Base-by-base conservation (phyloP, 1,139 yeast species). In the Zhuliangozyma parablackwelliae region DNA sequence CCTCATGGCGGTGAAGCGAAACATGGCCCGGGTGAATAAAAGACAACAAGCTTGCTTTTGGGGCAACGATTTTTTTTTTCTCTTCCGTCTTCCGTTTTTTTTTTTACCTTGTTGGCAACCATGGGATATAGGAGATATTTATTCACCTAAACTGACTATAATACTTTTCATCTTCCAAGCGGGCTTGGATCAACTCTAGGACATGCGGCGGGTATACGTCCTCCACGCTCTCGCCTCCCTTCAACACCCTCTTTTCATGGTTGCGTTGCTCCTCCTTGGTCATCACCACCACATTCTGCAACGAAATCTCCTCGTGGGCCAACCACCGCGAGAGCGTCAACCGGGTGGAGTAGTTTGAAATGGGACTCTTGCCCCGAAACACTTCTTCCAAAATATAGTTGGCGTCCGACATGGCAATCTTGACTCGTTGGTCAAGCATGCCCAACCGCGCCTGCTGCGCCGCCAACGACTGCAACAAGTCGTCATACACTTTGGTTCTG, bases 301-400 rank as follows among this genome's bases (percentile, higher is more conserved):
- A 58, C 23, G 80, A 70, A 27, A 81, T 57, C 31, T 67, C 72
- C 45, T 75, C 66, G 1, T 57, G 50, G 4, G 89, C 88, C 46
- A 81, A 83, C 98, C 98, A 92, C 53, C 84, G 70, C 1, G 95
- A 80, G 36, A 92, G 69, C 1, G 90, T 78, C 42, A 90, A 65
- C 49, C 89, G 77, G 1, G 95, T 84, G 10, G 90, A 80, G 53
- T 72, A 86, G 24, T 90, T 87, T n/a, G 95, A 82, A 20, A 92
- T 74, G 20, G 92, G 94, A 0, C 96, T 84, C 56, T 88, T 88
- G 8, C 97, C 97, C 43, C 94, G 78, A 68, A 80, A 92, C 2
- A 92, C 82, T 59, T 92, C 98, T 53, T 90, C 97, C 33, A 90
- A 70, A n/a, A 92, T 69, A 53, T 89, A 92, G 35, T 80, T 86